These are phyloP conservation scores for Hymenoscyphus fructigenus DNA, from an alignment of 2,329 filamentous ascomycete species.

Conservation along the genomic window DNA sequence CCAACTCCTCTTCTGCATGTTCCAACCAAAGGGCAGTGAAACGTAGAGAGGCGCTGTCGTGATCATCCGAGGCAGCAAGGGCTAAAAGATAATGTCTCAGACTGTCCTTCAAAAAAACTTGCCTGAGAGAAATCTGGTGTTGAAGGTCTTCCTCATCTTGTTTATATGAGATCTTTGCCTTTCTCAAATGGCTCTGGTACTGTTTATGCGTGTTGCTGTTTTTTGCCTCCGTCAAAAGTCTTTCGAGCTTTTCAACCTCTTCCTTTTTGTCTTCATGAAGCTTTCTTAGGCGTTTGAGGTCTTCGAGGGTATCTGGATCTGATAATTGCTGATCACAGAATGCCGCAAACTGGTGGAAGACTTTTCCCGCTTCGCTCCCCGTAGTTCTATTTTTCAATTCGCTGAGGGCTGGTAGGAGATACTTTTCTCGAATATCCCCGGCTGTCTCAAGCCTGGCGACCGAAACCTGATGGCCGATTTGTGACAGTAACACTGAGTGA, in stretches of 20 bases:
- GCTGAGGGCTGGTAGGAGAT: conserved; percentile 79
- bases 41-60: conserved; percentile 85
- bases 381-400: conserved; percentile 69
- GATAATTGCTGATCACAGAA: conserved; percentile 96
- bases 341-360: conserved; percentile 90
- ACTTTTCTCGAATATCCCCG: conserved; percentile 82
- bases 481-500: conserved; percentile 77
- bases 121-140: conserved; percentile 71
- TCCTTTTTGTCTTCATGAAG: conserved; percentile 77
- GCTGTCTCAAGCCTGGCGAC: conserved; percentile 89
- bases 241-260: conserved; percentile 73
- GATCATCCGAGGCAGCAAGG: conserved; percentile 79
- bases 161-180: conserved; percentile 85
- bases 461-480: conserved; percentile 84
- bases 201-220: conserved; percentile 52
- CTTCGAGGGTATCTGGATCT: conserved; percentile 79
- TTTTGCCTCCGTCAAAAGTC: conserved; percentile 46
- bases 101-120: conserved; percentile 82
- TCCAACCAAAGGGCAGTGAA: conserved; percentile 96
- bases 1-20: conserved; percentile 70
- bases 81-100: conserved; percentile 91
- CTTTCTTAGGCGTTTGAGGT: conserved; percentile 76
- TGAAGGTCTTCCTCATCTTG: conserved; percentile 86
- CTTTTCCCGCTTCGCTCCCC: conserved; percentile 75
- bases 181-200: conserved; percentile 61